Evolutionary conservation across 1,284 basidiomycete genomes (phyloP), one percentile per base, ranked within the genome.

Genomic region (Entoloma clypeatum): DNA sequence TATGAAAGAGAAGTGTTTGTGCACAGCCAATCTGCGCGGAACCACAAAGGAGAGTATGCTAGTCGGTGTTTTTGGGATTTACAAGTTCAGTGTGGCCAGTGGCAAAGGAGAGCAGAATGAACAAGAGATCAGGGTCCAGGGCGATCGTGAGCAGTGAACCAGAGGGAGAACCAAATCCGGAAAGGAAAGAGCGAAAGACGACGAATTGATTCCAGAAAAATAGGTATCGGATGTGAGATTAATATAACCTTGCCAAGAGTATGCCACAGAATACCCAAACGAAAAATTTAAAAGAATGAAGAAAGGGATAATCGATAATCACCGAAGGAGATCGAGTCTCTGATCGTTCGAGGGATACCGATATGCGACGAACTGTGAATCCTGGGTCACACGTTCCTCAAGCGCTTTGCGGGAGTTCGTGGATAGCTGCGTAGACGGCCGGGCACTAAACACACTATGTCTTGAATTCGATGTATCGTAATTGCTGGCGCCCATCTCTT

Each of bases 311-410:
- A 36, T 30, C 30, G 8, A 10, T 38, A 13, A 39, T 60, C 49
- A 81, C 56, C 74, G 74, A 44, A 82, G 50, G 32, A 83, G 64
- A 56, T 81, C 78, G 46, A 75, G 63, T 40, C 64, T 71, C 45
- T 83, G 78, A 48, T 84, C 80, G 47, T 72, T 76, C 9, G 84
- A 87, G 7, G 87, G 87, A 61, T 90, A 90, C 26, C 86, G 77
- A 59, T 89, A 89, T 3, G 86, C 85, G 45, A 89, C 79, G 55
- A 90, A 89, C 19, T 89, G 81, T 2, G 77, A 63, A 56, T 87
- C 85, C 61, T 86, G 87, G 19, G 82, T 72, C 19, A 90, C 85
- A n/a, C 86, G 69, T 49, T 81, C 77, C 51, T 86, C 84, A 41
- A 86, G 67, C 36, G 77, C 79, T 65, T 79, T 85, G 40, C 79